Evolutionary conservation across 2,329 filamentous ascomycete species (phyloP).

Genomic region (Aureobasidium sp.): DNA sequence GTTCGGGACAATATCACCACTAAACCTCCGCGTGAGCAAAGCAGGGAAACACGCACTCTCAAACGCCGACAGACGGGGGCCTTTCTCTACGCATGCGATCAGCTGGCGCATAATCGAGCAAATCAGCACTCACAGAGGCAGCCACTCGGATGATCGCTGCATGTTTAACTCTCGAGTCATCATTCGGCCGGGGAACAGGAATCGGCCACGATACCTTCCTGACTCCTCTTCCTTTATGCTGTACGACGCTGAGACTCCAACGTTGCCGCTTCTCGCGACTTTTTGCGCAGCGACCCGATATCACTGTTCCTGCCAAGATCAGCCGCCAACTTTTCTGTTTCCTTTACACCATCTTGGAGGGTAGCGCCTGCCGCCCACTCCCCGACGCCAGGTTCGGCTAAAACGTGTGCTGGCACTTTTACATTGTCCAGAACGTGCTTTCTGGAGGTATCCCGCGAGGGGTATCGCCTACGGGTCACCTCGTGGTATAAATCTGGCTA

Average conservation of each 20-base stretch:
- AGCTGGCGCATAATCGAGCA: conserved; percentile 9
- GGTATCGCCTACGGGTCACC: background rate
- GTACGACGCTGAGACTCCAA: conserved; percentile 4
- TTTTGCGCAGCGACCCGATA: conserved; percentile 6
- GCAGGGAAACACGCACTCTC: conserved; percentile 3
- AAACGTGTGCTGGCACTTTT: conserved; percentile 12
- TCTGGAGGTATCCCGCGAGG: background rate
- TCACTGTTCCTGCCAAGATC: conserved; percentile 13
- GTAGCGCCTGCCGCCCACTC: conserved; percentile 12
- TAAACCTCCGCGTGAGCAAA: background rate
- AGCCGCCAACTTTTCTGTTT: conserved; percentile 4
- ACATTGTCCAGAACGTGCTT: background rate
- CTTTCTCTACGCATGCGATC: conserved; percentile 6
- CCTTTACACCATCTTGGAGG: conserved; percentile 4
- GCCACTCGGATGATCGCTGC: conserved; percentile 16
- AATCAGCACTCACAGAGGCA: background rate
- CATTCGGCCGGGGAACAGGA: conserved; percentile 12
- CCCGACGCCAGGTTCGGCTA: conserved; percentile 7
- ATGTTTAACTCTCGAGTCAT: conserved; percentile 4
- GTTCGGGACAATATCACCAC: background rate
- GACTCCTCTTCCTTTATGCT: conserved; percentile 4
- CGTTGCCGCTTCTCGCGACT: conserved; percentile 10
- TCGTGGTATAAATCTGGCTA: background rate
- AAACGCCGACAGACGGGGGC: conserved; percentile 9
- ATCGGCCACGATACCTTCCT: conserved; percentile 5